A percentile compares a stretch with the other conserved stretches of the same genome.
Evolutionary conservation across 2,329 filamentous ascomycete genomes (phyloP).

Genomic region (Verticillium tricorpus): DNA sequence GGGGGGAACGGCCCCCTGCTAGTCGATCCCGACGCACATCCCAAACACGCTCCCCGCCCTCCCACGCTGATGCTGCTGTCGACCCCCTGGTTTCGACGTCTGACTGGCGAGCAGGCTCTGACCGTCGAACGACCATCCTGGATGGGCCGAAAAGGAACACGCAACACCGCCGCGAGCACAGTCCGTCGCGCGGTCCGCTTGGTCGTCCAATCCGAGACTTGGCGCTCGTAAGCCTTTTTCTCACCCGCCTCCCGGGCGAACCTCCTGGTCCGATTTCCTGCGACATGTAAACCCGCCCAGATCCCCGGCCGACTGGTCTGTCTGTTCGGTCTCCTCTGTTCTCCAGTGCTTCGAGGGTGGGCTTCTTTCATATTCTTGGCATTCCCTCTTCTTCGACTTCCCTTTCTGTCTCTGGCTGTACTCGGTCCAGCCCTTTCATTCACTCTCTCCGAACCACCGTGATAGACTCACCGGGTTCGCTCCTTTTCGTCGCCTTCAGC

Average conservation of each 20-base stretch:
- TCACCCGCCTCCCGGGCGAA: neutral
- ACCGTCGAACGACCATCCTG: neutral
- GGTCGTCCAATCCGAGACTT: neutral
- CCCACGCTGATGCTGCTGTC: neutral
- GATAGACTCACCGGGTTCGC: conserved; percentile 1
- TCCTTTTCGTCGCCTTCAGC: neutral
- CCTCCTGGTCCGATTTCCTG: conserved; percentile 1
- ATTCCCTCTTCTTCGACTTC: conserved; percentile 1
- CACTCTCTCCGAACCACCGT: neutral
- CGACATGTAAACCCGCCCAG: neutral
- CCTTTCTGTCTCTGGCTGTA: neutral
- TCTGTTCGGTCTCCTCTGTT: neutral
- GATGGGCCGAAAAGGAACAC: neutral
- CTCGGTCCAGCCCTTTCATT: neutral
- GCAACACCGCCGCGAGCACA: neutral
- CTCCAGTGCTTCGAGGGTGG: neutral
- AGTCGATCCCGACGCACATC: neutral
- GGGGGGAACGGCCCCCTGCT: neutral
- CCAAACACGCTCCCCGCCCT: neutral
- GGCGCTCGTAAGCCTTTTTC: neutral
- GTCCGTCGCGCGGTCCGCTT: neutral
- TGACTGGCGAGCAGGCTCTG: neutral
- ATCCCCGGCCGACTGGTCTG: neutral
- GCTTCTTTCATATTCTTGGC: conserved; percentile 1
- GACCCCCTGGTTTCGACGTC: neutral